Evolutionary conservation across 257 asterid species (phyloP).

Genomic region (Solanum rostratum): DNA sequence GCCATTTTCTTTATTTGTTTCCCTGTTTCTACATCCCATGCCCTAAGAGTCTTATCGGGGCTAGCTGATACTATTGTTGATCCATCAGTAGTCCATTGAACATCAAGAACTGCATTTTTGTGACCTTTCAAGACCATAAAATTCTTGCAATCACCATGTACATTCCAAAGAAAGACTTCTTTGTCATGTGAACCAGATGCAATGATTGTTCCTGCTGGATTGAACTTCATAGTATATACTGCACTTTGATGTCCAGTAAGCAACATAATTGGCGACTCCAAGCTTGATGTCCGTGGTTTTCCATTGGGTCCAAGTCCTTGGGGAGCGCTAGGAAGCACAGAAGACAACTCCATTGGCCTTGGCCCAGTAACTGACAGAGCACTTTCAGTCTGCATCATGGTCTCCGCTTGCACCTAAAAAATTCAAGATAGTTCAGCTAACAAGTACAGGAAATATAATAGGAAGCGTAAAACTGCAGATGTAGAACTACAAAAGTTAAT

Average conservation of each 20-base stretch:
- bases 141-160: slow-evolving; percentile 82
- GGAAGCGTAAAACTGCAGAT: neutral
- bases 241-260: slow-evolving; percentile 90
- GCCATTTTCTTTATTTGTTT: slow-evolving; percentile 93
- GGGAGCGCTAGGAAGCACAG: slow-evolving; percentile 22
- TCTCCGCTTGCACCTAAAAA: neutral
- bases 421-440: neutral
- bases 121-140: slow-evolving; percentile 86
- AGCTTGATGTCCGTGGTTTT: slow-evolving; percentile 66
- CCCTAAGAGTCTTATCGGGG: slow-evolving; percentile 88
- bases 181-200: slow-evolving; percentile 94
- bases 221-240: slow-evolving; percentile 79
- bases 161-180: slow-evolving; percentile 89
- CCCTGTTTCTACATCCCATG: slow-evolving; percentile 95
- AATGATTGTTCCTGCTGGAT: slow-evolving; percentile 73
- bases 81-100: slow-evolving; percentile 93
- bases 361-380: slow-evolving; percentile 81
- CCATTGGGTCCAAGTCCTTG: slow-evolving; percentile 44
- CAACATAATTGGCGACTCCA: slow-evolving; percentile 90
- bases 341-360: slow-evolving; percentile 66
- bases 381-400: slow-evolving; percentile 73
- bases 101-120: slow-evolving; percentile 89
- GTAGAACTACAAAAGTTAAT: neutral
- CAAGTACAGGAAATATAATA: neutral
- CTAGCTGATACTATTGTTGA: slow-evolving; percentile 80